A percentile compares a stretch with the other conserved stretches of the same genome.
Evolutionary conservation across 768 basidiomycete species (phyloP).

Genomic region (Chalciporus piperatus): DNA sequence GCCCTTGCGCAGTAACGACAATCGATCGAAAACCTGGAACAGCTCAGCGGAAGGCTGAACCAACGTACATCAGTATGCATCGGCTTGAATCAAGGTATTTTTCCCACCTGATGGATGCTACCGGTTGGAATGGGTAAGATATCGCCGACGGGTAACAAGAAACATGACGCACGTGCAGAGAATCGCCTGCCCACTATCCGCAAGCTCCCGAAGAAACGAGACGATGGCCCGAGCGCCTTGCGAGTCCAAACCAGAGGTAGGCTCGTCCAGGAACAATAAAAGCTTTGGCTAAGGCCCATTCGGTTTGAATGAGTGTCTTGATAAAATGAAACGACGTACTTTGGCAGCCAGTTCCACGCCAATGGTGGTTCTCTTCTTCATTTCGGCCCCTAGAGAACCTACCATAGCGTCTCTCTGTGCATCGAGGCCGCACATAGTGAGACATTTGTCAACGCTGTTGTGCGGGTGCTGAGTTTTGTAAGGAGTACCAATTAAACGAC

Average conservation of each 20-base stretch:
- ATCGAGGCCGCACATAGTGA: no score
- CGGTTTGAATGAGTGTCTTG: no score
- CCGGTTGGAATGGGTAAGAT: no score
- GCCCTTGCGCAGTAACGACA: conserved; percentile 70
- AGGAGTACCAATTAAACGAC: no score
- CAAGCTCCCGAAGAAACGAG: conserved; percentile 69
- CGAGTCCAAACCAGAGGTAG: conserved; percentile 84
- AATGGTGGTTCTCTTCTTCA: conserved; percentile 80
- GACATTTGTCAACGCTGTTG: no score
- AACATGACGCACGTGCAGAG: conserved; percentile 27
- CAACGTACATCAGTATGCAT: conserved; percentile 57
- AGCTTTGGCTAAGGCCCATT: conserved; percentile 23
- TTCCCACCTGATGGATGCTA: no score
- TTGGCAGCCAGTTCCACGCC: conserved; percentile 87
- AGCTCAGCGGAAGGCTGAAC: conserved; percentile 73
- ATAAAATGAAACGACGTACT: conserved; percentile 17
- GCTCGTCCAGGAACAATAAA: conserved; percentile 85
- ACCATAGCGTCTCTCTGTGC: conserved; percentile 53
- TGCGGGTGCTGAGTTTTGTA: no score
- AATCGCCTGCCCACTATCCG: conserved; percentile 87
- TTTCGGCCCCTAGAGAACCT: conserved; percentile 64
- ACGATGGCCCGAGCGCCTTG: conserved; percentile 86
- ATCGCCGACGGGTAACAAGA: no score
- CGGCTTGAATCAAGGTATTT: no score
- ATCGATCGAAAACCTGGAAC: conserved; percentile 76